Base-by-base conservation (phyloP, 257 asterid species). In the Jacaranda copaia region DNA sequence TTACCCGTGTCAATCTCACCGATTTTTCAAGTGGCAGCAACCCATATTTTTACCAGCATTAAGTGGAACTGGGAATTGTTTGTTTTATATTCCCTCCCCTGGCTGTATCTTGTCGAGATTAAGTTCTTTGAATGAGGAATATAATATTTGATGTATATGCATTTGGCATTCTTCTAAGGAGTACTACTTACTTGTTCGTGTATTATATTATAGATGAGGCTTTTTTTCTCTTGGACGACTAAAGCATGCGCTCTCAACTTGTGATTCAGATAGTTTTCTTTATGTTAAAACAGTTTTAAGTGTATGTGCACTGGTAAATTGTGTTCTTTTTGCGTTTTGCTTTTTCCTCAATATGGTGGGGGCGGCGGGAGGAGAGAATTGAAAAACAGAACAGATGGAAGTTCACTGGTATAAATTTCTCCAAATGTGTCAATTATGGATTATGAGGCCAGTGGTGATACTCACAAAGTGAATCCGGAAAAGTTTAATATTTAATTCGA, bases 121-220 rank as follows among this genome's bases (percentile, higher is more conserved):
- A 35, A 5, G 45, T 43, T 51, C 56, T 66, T 77, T 61, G 74
- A 53, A 62, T 61, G 76, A 74, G 78, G 65, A 78, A 65, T 78
- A 74, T 68, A 78, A 65, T 78, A 74, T 68, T 62, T 60, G 60
- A 25, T 77, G 87, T 84, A 77, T 70, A 73, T 69, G 87, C 49
- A 69, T 46, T 48, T 73, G 64, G 62, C 75, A 39, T 62, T 82
- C 62, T 53, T 80, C 49, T 35, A 62, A 25, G 12, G 15, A 40
- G 56, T 61, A 74, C n/a, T n/a, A n/a, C n/a, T n/a, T n/a, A n/a
- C 46, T 64, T 79, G 66, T 73, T 58, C 19, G 67, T 76, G 58
- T 79, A 46, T 57, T n/a, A n/a, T n/a, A n/a, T 75, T 16, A 52
- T 39, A 5, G 53, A 75, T 75, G 43, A 68, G 32, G 32, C 51